Evolutionary conservation across 2,329 filamentous ascomycete species (phyloP).

Genomic region (Karstenula rhodostoma): DNA sequence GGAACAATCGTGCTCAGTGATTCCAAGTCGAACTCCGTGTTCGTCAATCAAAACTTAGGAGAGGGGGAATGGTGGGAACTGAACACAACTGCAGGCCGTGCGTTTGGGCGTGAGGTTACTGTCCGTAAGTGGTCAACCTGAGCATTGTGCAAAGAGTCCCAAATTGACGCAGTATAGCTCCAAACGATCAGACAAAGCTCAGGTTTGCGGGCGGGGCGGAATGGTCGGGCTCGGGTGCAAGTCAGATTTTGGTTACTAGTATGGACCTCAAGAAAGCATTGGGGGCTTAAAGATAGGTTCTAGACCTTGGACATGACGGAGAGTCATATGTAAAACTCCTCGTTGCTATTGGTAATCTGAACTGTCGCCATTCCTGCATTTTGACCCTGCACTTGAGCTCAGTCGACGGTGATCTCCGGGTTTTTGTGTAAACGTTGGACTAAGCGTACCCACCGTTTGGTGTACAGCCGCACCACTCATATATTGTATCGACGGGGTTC

Average conservation of each 20-base stretch:
- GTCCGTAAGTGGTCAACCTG: conserved; percentile 24
- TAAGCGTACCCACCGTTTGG: neutral
- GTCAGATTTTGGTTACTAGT: conserved; percentile 26
- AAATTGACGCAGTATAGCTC: conserved; percentile 15
- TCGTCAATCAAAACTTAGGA: conserved; percentile 28
- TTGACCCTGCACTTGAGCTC: too few relatives aligned
- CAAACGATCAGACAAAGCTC: conserved; percentile 27
- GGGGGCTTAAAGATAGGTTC: neutral
- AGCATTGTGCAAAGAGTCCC: too few relatives aligned
- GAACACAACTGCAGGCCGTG: conserved; percentile 24
- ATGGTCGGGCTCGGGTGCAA: conserved; percentile 14
- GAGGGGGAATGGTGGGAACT: conserved; percentile 28
- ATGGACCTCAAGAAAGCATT: conserved; percentile 32
- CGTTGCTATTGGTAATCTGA: neutral
- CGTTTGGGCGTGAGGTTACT: conserved; percentile 27
- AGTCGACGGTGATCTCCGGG: neutral
- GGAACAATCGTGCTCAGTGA: conserved; percentile 30
- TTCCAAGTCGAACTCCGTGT: conserved; percentile 23
- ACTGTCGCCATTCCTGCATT: too few relatives aligned
- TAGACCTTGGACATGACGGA: neutral
- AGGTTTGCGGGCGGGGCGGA: conserved; percentile 28
- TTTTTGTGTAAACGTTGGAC: neutral
- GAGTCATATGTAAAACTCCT: neutral
- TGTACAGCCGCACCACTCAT: neutral
- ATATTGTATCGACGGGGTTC: neutral